Conservation (phyloP, 768 basidiomycete genomes). For the Strobilomyces confusus region DNA sequence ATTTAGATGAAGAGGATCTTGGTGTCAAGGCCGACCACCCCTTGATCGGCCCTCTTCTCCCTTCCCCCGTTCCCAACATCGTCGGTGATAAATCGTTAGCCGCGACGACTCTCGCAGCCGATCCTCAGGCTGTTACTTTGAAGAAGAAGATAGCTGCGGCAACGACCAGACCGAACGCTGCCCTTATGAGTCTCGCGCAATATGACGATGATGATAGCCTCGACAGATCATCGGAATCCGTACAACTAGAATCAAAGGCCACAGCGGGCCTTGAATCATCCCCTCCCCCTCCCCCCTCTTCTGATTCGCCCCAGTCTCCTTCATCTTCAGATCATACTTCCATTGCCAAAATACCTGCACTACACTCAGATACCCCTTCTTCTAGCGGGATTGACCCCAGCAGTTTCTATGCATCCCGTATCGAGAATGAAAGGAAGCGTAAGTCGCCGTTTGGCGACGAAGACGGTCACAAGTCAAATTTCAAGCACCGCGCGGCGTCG, state of each 20-base stretch:
- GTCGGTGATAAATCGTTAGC: slow-evolving; percentile 12
- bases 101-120: slow-evolving; percentile 19
- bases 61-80: slow-evolving; percentile 37
- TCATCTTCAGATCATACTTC: slow-evolving; percentile 29
- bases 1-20: slow-evolving; percentile 44
- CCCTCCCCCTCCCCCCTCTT: slow-evolving; percentile 32
- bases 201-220: slow-evolving; percentile 42
- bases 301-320: slow-evolving; percentile 31
- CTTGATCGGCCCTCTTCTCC: slow-evolving; percentile 67
- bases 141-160: slow-evolving; percentile 52
- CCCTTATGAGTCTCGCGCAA: slow-evolving; percentile 36
- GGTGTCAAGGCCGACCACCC: slow-evolving; percentile 46
- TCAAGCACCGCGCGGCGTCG: slow-evolving; percentile 18
- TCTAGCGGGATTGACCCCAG: slow-evolving; percentile 30
- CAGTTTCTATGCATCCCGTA: slow-evolving; percentile 36
- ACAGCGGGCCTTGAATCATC: slow-evolving; percentile 24
- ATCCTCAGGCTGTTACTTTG: slow-evolving; percentile 52
- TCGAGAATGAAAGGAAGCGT: slow-evolving; percentile 35
- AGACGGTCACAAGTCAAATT: slow-evolving; percentile 20
- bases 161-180: slow-evolving; percentile 28
- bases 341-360: slow-evolving; percentile 14
- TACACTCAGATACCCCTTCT: slow-evolving; percentile 18
- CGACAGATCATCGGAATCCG: slow-evolving; percentile 21
- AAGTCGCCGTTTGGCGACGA: slow-evolving; percentile 36
- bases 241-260: slow-evolving; percentile 14